Percentiles rank a stretch among this genome's conserved stretches.
Evolutionary conservation across 257 asterid genomes (phyloP).

Genomic region (Apocynum venetum): DNA sequence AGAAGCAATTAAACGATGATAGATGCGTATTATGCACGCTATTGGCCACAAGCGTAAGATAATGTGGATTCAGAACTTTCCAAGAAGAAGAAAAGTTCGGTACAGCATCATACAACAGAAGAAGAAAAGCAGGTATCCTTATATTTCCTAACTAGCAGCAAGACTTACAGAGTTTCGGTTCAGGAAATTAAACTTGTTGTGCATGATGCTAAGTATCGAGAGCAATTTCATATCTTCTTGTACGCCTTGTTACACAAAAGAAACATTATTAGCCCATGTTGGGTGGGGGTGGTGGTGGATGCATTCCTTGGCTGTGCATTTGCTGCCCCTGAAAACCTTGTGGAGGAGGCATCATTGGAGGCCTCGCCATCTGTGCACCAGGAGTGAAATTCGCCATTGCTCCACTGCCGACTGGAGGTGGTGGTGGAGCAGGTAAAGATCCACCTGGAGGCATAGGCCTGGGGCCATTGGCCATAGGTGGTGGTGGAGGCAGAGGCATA

Average conservation of each 20-base stretch:
- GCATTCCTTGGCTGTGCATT: conserved; percentile 57
- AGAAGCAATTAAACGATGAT: not conserved
- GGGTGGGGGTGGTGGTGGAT: conserved; percentile 73
- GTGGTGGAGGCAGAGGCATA: conserved; percentile 56
- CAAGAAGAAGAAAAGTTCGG: not conserved
- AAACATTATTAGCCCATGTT: conserved; percentile 52
- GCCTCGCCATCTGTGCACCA: conserved; percentile 77
- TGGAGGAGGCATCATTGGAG: conserved; percentile 70
- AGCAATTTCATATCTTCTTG: not conserved
- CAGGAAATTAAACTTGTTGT: not conserved
- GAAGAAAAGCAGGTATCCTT: not conserved
- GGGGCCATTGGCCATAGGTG: conserved; percentile 71
- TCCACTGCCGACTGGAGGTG: conserved; percentile 72
- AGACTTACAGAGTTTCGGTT: not conserved
- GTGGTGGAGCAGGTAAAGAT: conserved; percentile 87
- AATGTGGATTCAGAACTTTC: not conserved
- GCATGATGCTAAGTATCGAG: not conserved
- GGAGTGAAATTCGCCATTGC: conserved; percentile 82
- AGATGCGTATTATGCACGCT: not conserved
- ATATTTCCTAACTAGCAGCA: not conserved
- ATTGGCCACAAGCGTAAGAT: no score
- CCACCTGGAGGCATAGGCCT: conserved; percentile 99
- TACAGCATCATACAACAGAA: not conserved
- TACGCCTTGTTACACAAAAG: not conserved
- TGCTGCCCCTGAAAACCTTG: conserved; percentile 79